Base-by-base conservation (phyloP, 768 basidiomycete genomes). In the Hemileccinum rubropunctum region DNA sequence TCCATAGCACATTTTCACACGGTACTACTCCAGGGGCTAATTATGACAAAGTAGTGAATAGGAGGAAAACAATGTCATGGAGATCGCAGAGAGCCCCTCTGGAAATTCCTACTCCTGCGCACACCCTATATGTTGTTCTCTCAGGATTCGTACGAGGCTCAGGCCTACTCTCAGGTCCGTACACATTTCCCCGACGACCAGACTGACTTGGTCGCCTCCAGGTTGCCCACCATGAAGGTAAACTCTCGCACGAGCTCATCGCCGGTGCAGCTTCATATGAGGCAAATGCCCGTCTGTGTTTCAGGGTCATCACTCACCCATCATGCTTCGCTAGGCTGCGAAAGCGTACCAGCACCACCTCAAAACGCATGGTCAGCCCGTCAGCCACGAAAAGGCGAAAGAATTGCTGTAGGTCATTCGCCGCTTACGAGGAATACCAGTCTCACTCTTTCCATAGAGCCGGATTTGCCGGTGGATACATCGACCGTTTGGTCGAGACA, bases 261-360 rank as follows among this genome's bases (percentile, higher is more conserved):
- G 61, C 63, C 3, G 60, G 50, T 11, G 65, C 67, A 2, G 65
- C 65, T 3, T 61, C 65, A 9, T 66, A 62, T 43, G 67, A 66
- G 51, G 65, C 48, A 44, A 27, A 17, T 21, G 1, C 35, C 10
- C 9, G 1, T 15, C 14, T 5, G 8, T 7, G n/a, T 13, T 39
- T 4, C 27, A n/a, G 33, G 12, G 4, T 13, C 17, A 23, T 14
- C 8, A 37, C 51, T 44, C 40, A 64, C 35, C 17, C 13, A 0
- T 40, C 27, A 11, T 20, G 18, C 28, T 27, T 26, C n/a, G 21
- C 14, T 23, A 69, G 65, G 65, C 60, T 18, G 66, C 65, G 5
- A 69, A 69, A 35, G 57, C 57, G 1, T 67, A 69, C 52, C 51
- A 63, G 46, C 4, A 61, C 3, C 63, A 67, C 32, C 40, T 61